phyloP scores from a whole-genome alignment of 2,329 filamentous ascomycete species.

The Rhinocladiella mackenziei region DNA sequence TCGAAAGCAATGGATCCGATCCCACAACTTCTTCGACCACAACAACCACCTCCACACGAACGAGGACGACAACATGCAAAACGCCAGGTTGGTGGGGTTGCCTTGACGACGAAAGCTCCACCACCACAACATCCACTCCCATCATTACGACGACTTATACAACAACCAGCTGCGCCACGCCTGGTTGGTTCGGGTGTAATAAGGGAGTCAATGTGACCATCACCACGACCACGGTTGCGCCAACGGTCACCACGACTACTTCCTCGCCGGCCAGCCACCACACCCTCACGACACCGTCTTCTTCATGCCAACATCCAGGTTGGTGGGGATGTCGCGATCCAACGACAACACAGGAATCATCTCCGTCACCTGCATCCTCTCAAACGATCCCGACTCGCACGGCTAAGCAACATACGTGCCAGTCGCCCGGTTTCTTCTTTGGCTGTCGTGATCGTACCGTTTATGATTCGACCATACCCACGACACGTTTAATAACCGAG shows the following conservation, averaged over 20 bases:
- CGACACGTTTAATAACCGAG: constrained; percentile 11
- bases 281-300: constrained; percentile 31
- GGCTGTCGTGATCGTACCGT: constrained; percentile 46
- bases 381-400: constrained; percentile 18
- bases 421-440: constrained; percentile 55
- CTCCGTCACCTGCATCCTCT: constrained; percentile 19
- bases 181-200: constrained; percentile 45
- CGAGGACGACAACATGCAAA: constrained; percentile 78
- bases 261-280: constrained; percentile 30
- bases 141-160: constrained; percentile 35
- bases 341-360: constrained; percentile 29
- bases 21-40: constrained; percentile 60
- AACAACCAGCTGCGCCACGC: constrained; percentile 40
- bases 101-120: constrained; percentile 48
- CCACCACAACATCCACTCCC: constrained; percentile 36
- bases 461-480: constrained; percentile 32
- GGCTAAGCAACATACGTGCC: constrained; percentile 36
- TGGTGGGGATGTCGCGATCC: constrained; percentile 41
- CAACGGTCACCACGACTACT: constrained; percentile 27
- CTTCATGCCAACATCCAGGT: constrained; percentile 37
- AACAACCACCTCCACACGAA: constrained; percentile 60
- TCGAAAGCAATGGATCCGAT: constrained; percentile 83
- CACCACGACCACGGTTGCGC: constrained; percentile 29
- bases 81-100: constrained; percentile 88
- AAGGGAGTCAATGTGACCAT: constrained; percentile 35